A percentile compares a stretch with the other conserved stretches of the same genome.
Conservation (phyloP, 1,284 basidiomycete genomes). For the Leccinum pachyderme region DNA sequence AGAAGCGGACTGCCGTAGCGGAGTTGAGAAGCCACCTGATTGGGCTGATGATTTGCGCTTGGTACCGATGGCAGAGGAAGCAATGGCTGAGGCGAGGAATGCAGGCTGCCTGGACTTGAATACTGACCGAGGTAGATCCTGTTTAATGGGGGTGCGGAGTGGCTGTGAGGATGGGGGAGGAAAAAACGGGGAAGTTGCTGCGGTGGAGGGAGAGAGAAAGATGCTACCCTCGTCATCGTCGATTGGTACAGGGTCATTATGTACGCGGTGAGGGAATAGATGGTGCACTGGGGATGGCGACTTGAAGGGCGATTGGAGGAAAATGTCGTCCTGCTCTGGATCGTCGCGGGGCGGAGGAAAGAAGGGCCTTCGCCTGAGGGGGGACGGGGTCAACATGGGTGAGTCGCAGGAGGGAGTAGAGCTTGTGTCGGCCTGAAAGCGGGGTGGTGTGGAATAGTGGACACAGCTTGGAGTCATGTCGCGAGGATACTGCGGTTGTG, state of each 20-base stretch:
- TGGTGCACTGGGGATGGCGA: constrained; percentile 43
- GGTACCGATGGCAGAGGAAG: constrained; percentile 44
- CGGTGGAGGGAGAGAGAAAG: constrained; percentile 49
- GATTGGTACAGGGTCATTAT: constrained; percentile 46
- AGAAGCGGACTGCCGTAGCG: constrained; percentile 41
- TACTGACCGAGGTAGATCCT: constrained; percentile 34
- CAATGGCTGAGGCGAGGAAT: constrained; percentile 14
- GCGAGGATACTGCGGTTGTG: constrained; percentile 36
- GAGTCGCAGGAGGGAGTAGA: constrained; percentile 43
- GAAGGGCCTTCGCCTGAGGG: constrained; percentile 45
- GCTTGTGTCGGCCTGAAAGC: constrained; percentile 23
- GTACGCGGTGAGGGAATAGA: constrained; percentile 33
- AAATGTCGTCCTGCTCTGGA: constrained; percentile 46
- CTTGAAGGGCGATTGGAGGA: constrained; percentile 53
- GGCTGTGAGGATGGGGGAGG: constrained; percentile 44
- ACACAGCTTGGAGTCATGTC: constrained; percentile 45
- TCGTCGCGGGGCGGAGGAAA: constrained; percentile 37
- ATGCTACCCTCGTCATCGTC: constrained; percentile 57
- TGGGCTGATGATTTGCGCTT: constrained; percentile 58
- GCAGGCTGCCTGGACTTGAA: constrained; percentile 32
- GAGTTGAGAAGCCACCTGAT: constrained; percentile 39
- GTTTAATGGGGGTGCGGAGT: constrained; percentile 55
- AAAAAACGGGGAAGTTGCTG: constrained; percentile 39
- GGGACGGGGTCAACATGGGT: constrained; percentile 63
- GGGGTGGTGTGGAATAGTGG: constrained; percentile 39